Conservation (phyloP, 257 asterid genomes). For the Penstemon barbatus region DNA sequence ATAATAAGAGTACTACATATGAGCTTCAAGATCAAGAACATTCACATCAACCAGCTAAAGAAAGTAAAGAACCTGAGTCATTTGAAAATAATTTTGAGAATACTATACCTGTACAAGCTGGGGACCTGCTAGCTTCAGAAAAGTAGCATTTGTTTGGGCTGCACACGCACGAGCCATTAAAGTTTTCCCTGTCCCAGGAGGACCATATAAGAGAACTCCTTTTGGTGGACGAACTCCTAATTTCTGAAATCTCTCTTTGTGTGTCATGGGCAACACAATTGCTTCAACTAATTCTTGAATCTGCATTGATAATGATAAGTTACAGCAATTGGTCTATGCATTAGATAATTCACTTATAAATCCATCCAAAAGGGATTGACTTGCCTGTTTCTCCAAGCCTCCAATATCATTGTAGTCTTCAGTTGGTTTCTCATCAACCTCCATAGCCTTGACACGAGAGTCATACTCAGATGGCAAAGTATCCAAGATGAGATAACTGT, state of each 20-base stretch:
- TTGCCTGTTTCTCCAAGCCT: slow-evolving; percentile 94
- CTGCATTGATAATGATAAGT: slow-evolving; percentile 32
- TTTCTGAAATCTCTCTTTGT: slow-evolving; percentile 70
- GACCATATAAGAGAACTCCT: slow-evolving; percentile 80
- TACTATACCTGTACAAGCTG: slow-evolving; percentile 71
- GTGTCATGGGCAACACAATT: slow-evolving; percentile 85
- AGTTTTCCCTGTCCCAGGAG: slow-evolving; percentile 89
- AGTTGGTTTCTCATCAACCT: slow-evolving; percentile 98
- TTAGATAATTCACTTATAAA: not conserved
- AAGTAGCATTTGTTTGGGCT: slow-evolving; percentile 79
- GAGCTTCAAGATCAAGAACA: slow-evolving; percentile 11
- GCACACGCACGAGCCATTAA: slow-evolving; percentile 84
- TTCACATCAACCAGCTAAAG: slow-evolving; percentile 18
- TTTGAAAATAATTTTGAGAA: not conserved
- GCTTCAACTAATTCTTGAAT: slow-evolving; percentile 86
- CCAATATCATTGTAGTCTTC: slow-evolving; percentile 97
- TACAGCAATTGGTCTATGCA: slow-evolving; percentile 1
- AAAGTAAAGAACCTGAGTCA: slow-evolving; percentile 16
- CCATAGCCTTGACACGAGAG: slow-evolving; percentile 98
- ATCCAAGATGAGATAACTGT: slow-evolving; percentile 91
- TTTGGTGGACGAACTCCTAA: slow-evolving; percentile 80
- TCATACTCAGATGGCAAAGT: slow-evolving; percentile 96
- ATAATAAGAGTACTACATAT: slow-evolving; percentile 1
- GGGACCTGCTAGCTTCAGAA: slow-evolving; percentile 75
- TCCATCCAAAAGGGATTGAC: slow-evolving; percentile 1